Percentiles rank a stretch among this genome's conserved stretches.
phyloP scores from a whole-genome alignment of 1,284 basidiomycete genomes.

The Cryptococcus floricola region DNA sequence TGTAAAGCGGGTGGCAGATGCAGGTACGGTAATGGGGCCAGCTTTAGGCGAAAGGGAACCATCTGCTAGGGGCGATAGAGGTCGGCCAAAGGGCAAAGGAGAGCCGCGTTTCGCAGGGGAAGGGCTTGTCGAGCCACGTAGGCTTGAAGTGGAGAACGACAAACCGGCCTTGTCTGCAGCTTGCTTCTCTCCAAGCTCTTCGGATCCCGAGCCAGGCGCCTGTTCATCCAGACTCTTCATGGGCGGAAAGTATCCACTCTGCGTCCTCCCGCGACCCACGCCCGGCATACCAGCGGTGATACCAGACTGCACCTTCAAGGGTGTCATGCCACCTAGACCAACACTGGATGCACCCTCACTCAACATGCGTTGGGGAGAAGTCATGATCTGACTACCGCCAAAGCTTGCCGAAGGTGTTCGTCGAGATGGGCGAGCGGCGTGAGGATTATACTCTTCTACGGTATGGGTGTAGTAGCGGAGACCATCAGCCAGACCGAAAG shows the following conservation, averaged over 20 bases:
- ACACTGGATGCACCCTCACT: neutral
- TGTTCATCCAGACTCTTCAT: slow-evolving; percentile 5
- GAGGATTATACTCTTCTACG: slow-evolving; percentile 81
- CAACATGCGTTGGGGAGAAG: slow-evolving; percentile 2
- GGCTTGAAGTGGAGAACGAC: no score
- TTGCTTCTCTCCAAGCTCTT: slow-evolving; percentile 5
- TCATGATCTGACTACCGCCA: slow-evolving; percentile 6
- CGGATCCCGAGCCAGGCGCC: slow-evolving; percentile 2
- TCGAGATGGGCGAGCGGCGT: slow-evolving; percentile 14
- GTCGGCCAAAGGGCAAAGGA: no score
- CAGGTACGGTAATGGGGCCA: neutral
- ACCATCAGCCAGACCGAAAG: slow-evolving; percentile 70
- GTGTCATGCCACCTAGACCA: neutral
- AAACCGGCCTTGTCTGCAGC: neutral
- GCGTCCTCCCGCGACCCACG: neutral
- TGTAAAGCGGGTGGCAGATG: slow-evolving; percentile 2
- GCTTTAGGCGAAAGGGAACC: no score
- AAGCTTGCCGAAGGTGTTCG: slow-evolving; percentile 17
- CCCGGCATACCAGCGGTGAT: slow-evolving; percentile 1
- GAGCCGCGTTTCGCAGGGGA: no score
- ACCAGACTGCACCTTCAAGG: neutral
- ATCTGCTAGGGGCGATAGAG: no score
- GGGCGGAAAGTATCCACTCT: slow-evolving; percentile 15
- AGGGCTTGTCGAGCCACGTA: no score
- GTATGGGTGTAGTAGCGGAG: slow-evolving; percentile 90